Base-by-base conservation (phyloP, 495 filamentous ascomycete species). In the Ascobolus immersus region DNA sequence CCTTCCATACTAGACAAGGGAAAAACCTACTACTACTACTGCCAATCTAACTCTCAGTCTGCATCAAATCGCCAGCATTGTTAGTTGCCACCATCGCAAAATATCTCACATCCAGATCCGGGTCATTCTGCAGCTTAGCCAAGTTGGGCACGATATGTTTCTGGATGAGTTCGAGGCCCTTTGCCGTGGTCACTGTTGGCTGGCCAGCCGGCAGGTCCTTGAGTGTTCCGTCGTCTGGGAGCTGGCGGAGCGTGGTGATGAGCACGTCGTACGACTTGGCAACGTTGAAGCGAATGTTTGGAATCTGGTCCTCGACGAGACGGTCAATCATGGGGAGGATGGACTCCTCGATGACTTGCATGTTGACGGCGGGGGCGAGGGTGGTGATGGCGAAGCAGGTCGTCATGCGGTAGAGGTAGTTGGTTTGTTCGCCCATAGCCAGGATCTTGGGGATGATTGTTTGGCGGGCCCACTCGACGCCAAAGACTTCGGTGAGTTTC, bases 351-450 rank as follows among this genome's bases (percentile, higher is more conserved):
- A 94, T 86, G 36, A 91, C 78, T 30, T 78, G 74, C 34, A 94
- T 59, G 44, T 74, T 81, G 44, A 94, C 78, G 40, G 84, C 89
- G 18, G 78, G 72, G 22, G 89, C 75, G 33, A 96, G 73, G 17
- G 86, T 96, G 89, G 94, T 39, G 13, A 28, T 17, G 32, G 86
- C 86, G 49, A 94, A 93, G 55, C 82, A 93, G 19, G 86, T 96
- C 9, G 86, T 96, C 86, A 96, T 96, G 43, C 86, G 69, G 63
- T 96, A 96, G 26, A 96, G 70, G 50, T 96, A 96, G 55, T 96
- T 96, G 17, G 86, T 80, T 49, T 96, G 89, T 36, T 74, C 71
- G 20, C 86, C 86, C 89, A 96, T 92, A 10, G 71, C 75, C 69
- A 92, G 86, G 41, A 96, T 86, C 57, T 92, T 92, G 20, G 86